Evolutionary conservation across 768 basidiomycete species (phyloP).

Genomic region (Boletus sp.): DNA sequence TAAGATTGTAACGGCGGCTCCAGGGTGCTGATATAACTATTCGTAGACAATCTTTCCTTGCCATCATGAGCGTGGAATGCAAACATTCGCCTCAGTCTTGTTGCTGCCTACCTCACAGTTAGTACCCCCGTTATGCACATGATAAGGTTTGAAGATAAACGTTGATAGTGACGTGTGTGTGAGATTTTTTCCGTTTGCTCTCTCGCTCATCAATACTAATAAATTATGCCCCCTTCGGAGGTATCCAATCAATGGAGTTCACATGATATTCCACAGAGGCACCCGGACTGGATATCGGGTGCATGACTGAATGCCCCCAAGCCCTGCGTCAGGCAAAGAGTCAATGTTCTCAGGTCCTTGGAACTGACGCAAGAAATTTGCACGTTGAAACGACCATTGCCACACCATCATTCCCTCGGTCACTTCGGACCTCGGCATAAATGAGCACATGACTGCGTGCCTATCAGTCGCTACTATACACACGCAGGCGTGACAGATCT

Average conservation of each 20-base stretch:
- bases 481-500: no score
- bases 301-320: neutral
- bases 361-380: neutral
- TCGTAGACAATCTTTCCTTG: neutral
- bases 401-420: neutral
- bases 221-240: neutral
- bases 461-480: neutral
- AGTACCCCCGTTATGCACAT: neutral
- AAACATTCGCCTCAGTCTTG: neutral
- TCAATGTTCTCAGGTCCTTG: neutral
- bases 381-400: neutral
- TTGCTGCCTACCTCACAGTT: neutral
- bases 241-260: neutral
- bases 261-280: neutral
- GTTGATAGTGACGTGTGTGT: neutral
- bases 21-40: neutral
- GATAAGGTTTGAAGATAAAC: neutral
- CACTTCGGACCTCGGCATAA: neutral
- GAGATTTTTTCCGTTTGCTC: slow-evolving; percentile 3
- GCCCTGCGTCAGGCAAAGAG: neutral
- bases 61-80: neutral
- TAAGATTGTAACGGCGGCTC: neutral
- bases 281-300: neutral
- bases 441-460: neutral
- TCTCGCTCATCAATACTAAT: neutral